Conservation (phyloP, 805 yeast genomes). For the Kuraishia cidri region DNA sequence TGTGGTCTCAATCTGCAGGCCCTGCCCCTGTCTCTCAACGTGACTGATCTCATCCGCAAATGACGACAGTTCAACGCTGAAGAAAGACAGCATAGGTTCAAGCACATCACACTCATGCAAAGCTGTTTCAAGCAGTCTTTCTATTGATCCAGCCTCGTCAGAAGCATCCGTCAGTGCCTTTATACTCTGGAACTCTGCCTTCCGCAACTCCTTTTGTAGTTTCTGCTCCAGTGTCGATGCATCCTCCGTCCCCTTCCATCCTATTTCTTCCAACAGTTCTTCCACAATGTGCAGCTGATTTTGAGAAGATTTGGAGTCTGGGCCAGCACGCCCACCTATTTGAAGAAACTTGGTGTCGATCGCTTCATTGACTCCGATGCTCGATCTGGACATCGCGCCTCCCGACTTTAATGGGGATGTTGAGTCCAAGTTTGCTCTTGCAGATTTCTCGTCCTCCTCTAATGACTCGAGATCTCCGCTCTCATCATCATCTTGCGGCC, state of each 20-base stretch:
- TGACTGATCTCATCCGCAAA: slow-evolving; percentile 60
- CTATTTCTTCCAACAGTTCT: slow-evolving; percentile 68
- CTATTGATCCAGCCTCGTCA: slow-evolving; percentile 30
- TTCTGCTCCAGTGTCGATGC: slow-evolving; percentile 48
- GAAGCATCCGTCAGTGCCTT: slow-evolving; percentile 35
- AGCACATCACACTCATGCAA: slow-evolving; percentile 45
- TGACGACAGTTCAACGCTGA: slow-evolving; percentile 52
- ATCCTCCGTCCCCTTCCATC: slow-evolving; percentile 67
- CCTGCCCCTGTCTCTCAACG: slow-evolving; percentile 70
- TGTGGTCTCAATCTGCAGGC: slow-evolving; percentile 74
- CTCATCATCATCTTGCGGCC: neutral
- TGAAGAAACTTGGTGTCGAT: neutral
- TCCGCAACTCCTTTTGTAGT: slow-evolving; percentile 49
- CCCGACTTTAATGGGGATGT: too few species aligned
- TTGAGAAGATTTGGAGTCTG: neutral
- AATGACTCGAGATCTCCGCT: neutral
- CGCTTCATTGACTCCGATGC: neutral
- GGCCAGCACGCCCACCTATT: neutral
- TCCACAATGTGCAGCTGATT: slow-evolving; percentile 23
- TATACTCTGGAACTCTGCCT: slow-evolving; percentile 55
- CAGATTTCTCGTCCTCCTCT: slow-evolving; percentile 3
- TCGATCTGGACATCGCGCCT: too few species aligned
- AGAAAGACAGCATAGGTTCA: slow-evolving; percentile 43
- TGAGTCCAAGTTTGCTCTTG: too few species aligned
- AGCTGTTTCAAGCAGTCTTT: slow-evolving; percentile 31